Percentiles rank a stretch among this genome's conserved stretches.
These are phyloP conservation scores for Picochlorum sp. DNA, from an alignment of 139 green algal species.

Conservation along the genomic window DNA sequence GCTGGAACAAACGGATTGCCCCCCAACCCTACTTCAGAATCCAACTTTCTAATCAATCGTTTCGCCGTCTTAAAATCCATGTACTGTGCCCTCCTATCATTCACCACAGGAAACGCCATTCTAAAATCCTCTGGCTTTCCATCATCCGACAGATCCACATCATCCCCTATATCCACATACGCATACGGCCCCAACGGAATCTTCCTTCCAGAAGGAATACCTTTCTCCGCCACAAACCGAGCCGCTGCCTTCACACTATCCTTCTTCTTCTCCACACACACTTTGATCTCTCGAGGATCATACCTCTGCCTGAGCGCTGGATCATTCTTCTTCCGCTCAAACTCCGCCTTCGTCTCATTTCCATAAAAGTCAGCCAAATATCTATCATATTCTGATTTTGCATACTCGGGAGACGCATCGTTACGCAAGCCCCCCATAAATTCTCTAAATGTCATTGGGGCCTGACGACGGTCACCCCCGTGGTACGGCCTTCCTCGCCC, in stretches of 20 bases:
- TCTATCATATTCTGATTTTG: constrained; percentile 45
- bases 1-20: constrained; percentile 37
- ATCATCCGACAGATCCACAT: neutral
- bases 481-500: neutral
- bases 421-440: constrained; percentile 48
- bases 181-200: neutral
- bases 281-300: constrained; percentile 32
- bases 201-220: constrained; percentile 11
- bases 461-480: neutral
- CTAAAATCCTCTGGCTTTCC: constrained; percentile 2
- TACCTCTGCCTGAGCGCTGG: constrained; percentile 27
- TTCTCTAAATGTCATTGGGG: constrained; percentile 42
- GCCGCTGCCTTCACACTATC: constrained; percentile 4
- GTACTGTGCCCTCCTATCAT: constrained; percentile 37
- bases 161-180: neutral
- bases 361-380: constrained; percentile 65
- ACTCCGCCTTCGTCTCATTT: constrained; percentile 39
- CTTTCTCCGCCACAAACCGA: constrained; percentile 23
- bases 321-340: constrained; percentile 44
- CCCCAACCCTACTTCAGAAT: constrained; percentile 65
- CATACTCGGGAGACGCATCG: constrained; percentile 47
- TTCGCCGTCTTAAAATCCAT: constrained; percentile 50
- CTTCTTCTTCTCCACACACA: constrained; percentile 1
- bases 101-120: constrained; percentile 39
- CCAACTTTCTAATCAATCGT: constrained; percentile 53